Evolutionary conservation across 495 filamentous ascomycete species (phyloP).

Genomic region (Penicillium waksmanii): DNA sequence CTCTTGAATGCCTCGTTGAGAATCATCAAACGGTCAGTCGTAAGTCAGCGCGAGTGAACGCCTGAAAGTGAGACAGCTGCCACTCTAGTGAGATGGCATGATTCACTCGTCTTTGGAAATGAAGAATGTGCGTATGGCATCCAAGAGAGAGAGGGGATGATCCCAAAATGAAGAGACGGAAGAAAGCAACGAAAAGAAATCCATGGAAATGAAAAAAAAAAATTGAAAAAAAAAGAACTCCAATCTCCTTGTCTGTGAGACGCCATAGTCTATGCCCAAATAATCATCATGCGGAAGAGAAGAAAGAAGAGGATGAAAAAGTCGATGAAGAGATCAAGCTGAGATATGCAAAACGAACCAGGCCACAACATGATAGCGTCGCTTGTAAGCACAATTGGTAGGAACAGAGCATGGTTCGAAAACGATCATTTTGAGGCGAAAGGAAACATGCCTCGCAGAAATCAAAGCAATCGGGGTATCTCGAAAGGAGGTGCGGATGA

Average conservation of each 20-base stretch:
- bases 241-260: slow-evolving; percentile 36
- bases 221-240: slow-evolving; percentile 32
- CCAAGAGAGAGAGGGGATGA: slow-evolving; percentile 23
- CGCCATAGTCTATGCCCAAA: slow-evolving; percentile 47
- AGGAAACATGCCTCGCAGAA: slow-evolving; percentile 20
- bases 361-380: slow-evolving; percentile 4
- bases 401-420: slow-evolving; percentile 9
- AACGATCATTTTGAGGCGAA: slow-evolving; percentile 13
- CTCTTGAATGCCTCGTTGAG: slow-evolving; percentile 28
- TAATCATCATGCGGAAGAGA: slow-evolving; percentile 22
- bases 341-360: slow-evolving; percentile 5
- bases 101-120: slow-evolving; percentile 8
- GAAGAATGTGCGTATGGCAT: slow-evolving; percentile 11
- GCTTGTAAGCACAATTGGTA: slow-evolving; percentile 9
- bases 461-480: slow-evolving; percentile 28
- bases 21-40: slow-evolving; percentile 17
- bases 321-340: not conserved
- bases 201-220: too few relatives aligned
- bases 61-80: not conserved
- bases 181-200: slow-evolving; percentile 11
- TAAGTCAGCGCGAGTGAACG: slow-evolving; percentile 1
- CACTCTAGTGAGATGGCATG: not conserved
- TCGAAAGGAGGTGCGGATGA: slow-evolving; percentile 22
- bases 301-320: slow-evolving; percentile 15
- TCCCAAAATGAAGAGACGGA: slow-evolving; percentile 7